These are phyloP conservation scores for Herpetomonas tarakana DNA, from an alignment of 208 protist species.

Conservation along the genomic window DNA sequence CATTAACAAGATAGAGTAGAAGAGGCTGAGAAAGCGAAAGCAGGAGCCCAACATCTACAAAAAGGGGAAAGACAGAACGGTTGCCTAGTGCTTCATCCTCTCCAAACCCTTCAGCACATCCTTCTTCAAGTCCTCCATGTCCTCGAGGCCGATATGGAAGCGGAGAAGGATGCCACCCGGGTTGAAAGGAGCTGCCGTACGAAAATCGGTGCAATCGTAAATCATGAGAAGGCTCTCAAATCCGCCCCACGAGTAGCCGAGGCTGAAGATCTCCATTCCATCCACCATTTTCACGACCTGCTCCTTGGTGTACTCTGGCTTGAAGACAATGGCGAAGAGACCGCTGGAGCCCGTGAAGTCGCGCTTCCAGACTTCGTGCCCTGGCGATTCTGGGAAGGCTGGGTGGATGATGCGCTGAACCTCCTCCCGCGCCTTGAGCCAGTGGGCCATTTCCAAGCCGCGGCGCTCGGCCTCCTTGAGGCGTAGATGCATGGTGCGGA, in stretches of 20 bases:
- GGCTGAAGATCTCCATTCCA: constrained; percentile 17
- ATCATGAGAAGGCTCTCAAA: constrained; percentile 28
- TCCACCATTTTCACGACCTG: constrained; percentile 20
- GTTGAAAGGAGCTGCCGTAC: constrained; percentile 22
- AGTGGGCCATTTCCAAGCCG: constrained; percentile 15
- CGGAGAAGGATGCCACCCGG: constrained; percentile 19
- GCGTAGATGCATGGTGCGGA: constrained; percentile 31
- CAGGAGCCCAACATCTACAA: not conserved
- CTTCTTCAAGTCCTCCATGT: constrained; percentile 24
- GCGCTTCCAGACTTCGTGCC: constrained; percentile 31
- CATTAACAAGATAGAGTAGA: not conserved
- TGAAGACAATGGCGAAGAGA: constrained; percentile 20
- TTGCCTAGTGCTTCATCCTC: constrained; percentile 5
- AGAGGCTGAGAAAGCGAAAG: constrained; percentile 1
- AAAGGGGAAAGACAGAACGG: not conserved
- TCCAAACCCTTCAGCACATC: constrained; percentile 18
- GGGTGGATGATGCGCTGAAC: constrained; percentile 27
- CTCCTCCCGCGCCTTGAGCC: constrained; percentile 15
- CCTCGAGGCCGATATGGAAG: constrained; percentile 16
- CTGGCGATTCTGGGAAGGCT: constrained; percentile 14
- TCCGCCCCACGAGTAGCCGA: constrained; percentile 30
- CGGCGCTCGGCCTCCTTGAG: constrained; percentile 22
- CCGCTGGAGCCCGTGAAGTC: constrained; percentile 26
- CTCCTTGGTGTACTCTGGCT: constrained; percentile 18
- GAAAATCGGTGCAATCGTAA: constrained; percentile 23